Percentiles rank a stretch among this genome's conserved stretches.
Conservation (phyloP, 495 filamentous ascomycete species). For the Penicillium argentinense region DNA sequence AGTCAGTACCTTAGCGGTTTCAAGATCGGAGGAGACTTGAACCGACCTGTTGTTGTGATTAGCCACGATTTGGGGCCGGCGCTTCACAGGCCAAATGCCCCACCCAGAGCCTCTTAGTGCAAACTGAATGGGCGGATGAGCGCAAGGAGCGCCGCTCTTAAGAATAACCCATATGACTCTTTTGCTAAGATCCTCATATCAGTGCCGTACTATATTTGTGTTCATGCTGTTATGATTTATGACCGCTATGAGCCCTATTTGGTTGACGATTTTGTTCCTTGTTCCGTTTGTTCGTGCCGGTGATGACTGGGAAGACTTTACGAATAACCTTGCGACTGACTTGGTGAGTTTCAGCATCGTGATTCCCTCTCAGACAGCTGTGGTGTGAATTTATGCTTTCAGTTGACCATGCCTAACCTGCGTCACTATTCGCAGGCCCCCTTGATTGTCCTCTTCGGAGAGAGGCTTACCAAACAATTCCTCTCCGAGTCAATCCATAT, state of each 20-base stretch:
- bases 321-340: conserved; percentile 53
- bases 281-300: conserved; percentile 17
- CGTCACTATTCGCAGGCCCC: conserved; percentile 36
- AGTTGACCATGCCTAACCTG: no score
- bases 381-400: no score
- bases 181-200: neutral
- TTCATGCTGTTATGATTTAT: conserved; percentile 6
- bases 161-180: neutral
- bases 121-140: neutral
- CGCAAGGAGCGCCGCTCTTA: neutral
- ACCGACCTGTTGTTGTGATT: neutral
- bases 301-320: conserved; percentile 49
- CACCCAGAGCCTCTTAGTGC: no score
- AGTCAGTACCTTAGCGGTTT: conserved; percentile 9
- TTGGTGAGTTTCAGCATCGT: conserved; percentile 26
- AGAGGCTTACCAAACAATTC: conserved; percentile 57
- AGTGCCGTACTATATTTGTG: no score
- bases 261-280: conserved; percentile 18
- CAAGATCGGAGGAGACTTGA: neutral
- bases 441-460: conserved; percentile 55
- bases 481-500: conserved; percentile 51
- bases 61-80: conserved; percentile 3
- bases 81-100: conserved; percentile 4
- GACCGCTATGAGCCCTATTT: conserved; percentile 6
- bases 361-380: neutral